Conservation (phyloP, 768 basidiomycete species). For the Boletus pseudopeckii region DNA sequence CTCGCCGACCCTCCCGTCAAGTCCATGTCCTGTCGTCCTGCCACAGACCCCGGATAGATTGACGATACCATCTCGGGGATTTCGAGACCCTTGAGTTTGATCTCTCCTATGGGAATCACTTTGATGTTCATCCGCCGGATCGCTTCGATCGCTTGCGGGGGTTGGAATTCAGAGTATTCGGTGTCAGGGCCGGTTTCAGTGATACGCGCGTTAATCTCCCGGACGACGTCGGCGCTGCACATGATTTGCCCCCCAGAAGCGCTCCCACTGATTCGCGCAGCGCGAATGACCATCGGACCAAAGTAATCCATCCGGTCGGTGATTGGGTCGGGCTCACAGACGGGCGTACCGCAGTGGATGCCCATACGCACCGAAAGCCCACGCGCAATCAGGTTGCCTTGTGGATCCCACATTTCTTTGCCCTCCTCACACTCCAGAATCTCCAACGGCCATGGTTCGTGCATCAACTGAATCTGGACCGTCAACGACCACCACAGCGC, state of each 20-base stretch:
- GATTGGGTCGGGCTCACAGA: constrained; percentile 88
- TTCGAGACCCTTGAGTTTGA: constrained; percentile 93
- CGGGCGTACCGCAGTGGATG: constrained; percentile 86
- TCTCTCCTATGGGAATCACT: constrained; percentile 78
- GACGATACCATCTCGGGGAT: constrained; percentile 83
- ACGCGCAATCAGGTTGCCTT: constrained; percentile 70
- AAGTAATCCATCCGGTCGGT: constrained; percentile 98
- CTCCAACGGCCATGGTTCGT: constrained; percentile 88
- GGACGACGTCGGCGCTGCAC: constrained; percentile 83
- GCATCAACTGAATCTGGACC: constrained; percentile 78
- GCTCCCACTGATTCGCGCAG: constrained; percentile 76
- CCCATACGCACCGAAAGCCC: constrained; percentile 97
- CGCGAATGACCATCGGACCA: constrained; percentile 92
- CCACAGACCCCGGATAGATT: constrained; percentile 74
- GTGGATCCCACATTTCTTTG: constrained; percentile 63
- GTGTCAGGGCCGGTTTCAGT: constrained; percentile 54
- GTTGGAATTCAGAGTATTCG: constrained; percentile 56
- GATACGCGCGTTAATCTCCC: constrained; percentile 68
- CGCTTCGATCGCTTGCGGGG: constrained; percentile 63
- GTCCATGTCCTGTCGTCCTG: constrained; percentile 63
- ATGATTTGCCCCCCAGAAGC: constrained; percentile 94
- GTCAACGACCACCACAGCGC: constrained; percentile 89
- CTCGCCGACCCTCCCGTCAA: constrained; percentile 24
- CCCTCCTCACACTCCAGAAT: constrained; percentile 93
- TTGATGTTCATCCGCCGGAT: constrained; percentile 68